Conservation (phyloP, 768 basidiomycete genomes). For the Xerocomellus chrysenteron region DNA sequence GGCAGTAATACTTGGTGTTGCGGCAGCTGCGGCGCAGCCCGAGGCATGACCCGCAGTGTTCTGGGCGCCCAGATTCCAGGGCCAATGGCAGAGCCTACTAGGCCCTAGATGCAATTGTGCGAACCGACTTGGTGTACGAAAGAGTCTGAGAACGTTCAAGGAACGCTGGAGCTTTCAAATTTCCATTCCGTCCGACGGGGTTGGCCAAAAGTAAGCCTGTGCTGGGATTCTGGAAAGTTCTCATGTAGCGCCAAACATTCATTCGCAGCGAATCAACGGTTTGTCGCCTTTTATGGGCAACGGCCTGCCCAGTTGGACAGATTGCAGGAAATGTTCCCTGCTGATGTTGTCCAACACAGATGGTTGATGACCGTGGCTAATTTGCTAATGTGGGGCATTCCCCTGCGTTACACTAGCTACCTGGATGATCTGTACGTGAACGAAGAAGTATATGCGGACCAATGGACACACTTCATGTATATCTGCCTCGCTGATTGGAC, state of each 20-base stretch:
- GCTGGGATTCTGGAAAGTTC: too few species aligned
- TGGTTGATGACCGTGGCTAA: slow-evolving; percentile 38
- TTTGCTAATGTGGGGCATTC: slow-evolving; percentile 45
- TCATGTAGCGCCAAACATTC: not conserved
- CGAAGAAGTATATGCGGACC: slow-evolving; percentile 50
- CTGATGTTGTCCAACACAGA: slow-evolving; percentile 34
- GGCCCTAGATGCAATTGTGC: too few species aligned
- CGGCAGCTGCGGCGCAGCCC: too few species aligned
- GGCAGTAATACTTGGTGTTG: too few species aligned
- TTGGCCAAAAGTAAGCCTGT: too few species aligned
- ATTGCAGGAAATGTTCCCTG: slow-evolving; percentile 47
- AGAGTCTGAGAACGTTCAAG: too few species aligned
- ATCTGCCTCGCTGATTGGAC: slow-evolving; percentile 51
- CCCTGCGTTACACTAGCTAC: slow-evolving; percentile 39
- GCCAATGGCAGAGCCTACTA: too few species aligned
- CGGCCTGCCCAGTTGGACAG: slow-evolving; percentile 52
- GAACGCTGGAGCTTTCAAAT: too few species aligned
- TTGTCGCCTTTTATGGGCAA: slow-evolving; percentile 58
- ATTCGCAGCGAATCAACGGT: slow-evolving; percentile 47
- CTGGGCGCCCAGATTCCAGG: too few species aligned
- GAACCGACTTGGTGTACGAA: too few species aligned
- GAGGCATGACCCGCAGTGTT: too few species aligned
- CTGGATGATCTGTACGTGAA: slow-evolving; percentile 55
- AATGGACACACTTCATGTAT: slow-evolving; percentile 54
- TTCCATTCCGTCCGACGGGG: too few species aligned